Evolutionary conservation across 2,329 filamentous ascomycete genomes (phyloP), one percentile per base, ranked within the genome.

Genomic region (Cryphonectria nitschkei): DNA sequence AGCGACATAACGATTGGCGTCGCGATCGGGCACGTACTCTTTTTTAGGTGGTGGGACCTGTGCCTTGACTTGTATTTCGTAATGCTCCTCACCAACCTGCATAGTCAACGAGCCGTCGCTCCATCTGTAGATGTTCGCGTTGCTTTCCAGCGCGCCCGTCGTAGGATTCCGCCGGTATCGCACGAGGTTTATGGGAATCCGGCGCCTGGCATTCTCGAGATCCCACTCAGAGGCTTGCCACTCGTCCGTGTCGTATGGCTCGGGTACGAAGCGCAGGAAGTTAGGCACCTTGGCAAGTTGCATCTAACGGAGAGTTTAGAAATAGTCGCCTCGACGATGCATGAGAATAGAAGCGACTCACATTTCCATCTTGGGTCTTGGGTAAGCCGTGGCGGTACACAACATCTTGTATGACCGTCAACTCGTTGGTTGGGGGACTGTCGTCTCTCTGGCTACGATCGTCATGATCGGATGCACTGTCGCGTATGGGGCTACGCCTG

Each of bases 91-190:
- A 19, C 92, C 93, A 34, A 95, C 84, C n/a, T 91, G 88, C 34
- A 95, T 83, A 14, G 92, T 94, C 22, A 93, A 83, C 4, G 91
- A 93, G 39, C 93, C 93, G 77, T 95, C 93, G 73, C 90, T 93
- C 93, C 93, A 95, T 75, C 88, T 88, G 77, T 93, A 88, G 41
- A 95, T 82, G 73, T 90, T 87, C 2, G 93, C 88, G 78, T 95
- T 95, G 77, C 92, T 94, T 77, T 92, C 88, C 16, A 94, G 84
- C 73, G 89, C 83, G 65, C 87, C 86, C 1, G 89, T 91, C n/a
- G 85, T 85, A 13, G 89, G 84, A 70, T 93, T 90, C 76, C 87
- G 88, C 68, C 91, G 89, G 81, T 90, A 93, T 72, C 92, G 89
- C 64, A 93, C 85, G 1, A 91, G 90, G 52, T 89, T 88, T 76